phyloP scores from a whole-genome alignment of 1,284 basidiomycete species.

The Puccinia triticina region DNA sequence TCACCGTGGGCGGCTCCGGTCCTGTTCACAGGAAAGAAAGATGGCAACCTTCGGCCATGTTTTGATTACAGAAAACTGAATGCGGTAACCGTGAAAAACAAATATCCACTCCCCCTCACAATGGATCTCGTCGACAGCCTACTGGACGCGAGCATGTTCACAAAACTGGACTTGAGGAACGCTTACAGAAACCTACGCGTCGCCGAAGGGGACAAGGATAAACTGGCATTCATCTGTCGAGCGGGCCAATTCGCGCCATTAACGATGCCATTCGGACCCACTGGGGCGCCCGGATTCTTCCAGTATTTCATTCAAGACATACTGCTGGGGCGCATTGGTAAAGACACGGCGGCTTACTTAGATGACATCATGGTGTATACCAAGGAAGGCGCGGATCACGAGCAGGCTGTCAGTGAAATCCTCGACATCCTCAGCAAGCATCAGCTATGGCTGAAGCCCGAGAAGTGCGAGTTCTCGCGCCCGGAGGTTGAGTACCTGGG shows the following conservation, averaged over 20 bases:
- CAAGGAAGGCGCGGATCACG: background rate
- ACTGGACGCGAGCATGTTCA: background rate
- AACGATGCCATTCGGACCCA: background rate
- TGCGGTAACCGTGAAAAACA: constrained; percentile 13
- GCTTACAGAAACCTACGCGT: background rate
- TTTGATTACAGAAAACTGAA: constrained; percentile 65
- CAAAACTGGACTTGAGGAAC: background rate
- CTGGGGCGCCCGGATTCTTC: background rate
- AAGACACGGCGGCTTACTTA: too few species aligned
- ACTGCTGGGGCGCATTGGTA: too few species aligned
- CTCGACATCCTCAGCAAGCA: too few species aligned
- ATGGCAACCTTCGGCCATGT: constrained; percentile 61
- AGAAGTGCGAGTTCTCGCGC: too few species aligned
- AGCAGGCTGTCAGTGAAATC: constrained; percentile 7
- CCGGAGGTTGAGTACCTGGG: too few species aligned
- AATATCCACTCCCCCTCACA: too few species aligned
- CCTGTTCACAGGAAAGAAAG: constrained; percentile 65
- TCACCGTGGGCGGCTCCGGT: constrained; percentile 62
- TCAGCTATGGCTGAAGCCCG: too few species aligned
- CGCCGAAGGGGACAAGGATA: background rate
- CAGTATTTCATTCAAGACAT: constrained; percentile 26
- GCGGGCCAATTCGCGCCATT: too few species aligned
- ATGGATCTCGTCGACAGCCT: constrained; percentile 15
- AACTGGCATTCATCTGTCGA: too few species aligned
- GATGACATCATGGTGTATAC: constrained; percentile 22